Evolutionary conservation across 257 asterid species (phyloP).

Genomic region (Solanum neorickii): DNA sequence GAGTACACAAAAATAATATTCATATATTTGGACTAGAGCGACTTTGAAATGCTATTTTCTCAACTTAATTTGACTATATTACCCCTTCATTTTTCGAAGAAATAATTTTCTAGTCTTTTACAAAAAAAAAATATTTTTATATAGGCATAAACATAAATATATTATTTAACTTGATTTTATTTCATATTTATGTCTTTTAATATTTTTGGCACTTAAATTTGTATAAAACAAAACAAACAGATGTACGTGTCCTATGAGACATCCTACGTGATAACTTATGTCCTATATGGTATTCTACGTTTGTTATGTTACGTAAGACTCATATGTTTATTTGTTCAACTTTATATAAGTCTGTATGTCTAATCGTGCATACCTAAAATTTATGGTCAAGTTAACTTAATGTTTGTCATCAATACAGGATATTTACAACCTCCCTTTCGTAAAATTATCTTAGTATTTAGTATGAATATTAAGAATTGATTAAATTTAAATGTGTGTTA

Average conservation of each 20-base stretch:
- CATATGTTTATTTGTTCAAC: background rate
- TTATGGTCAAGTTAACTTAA: background rate
- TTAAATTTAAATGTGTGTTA: fast-evolving
- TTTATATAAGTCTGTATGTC: too few species aligned
- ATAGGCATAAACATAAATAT: background rate
- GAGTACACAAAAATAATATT: background rate
- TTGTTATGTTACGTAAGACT: too few species aligned
- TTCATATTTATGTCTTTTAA: too few species aligned
- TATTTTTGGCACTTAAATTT: too few species aligned
- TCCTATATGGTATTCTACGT: fast-evolving
- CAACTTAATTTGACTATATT: background rate
- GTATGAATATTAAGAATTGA: background rate
- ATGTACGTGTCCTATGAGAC: background rate
- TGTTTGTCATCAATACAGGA: too few species aligned
- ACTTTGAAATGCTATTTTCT: background rate
- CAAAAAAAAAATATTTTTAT: too few species aligned
- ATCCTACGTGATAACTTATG: background rate
- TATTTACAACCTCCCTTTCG: background rate
- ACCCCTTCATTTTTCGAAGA: background rate
- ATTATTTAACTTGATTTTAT: fast-evolving
- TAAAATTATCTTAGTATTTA: background rate
- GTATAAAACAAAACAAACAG: too few species aligned
- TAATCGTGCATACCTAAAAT: too few species aligned
- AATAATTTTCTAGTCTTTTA: background rate
- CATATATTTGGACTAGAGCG: background rate